Conservation (phyloP, 2,329 filamentous ascomycete genomes). For the Acrocalymma vagum region DNA sequence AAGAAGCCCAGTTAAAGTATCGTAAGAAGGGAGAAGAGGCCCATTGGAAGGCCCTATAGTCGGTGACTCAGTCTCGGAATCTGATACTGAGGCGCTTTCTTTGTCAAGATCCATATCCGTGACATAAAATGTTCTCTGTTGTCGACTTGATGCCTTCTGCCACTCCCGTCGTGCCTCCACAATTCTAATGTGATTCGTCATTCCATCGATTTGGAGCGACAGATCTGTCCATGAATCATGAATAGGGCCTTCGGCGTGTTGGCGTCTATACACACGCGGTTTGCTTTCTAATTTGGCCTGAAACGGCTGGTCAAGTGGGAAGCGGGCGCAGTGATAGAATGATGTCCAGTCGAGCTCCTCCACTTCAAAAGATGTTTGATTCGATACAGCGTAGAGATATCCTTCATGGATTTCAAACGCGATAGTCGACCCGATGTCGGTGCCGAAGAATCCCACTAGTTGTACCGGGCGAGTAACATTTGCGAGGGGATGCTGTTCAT, state of each 20-base stretch:
- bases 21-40: slow-evolving; percentile 35
- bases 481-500: slow-evolving; percentile 54
- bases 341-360: slow-evolving; percentile 73
- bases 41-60: slow-evolving; percentile 7
- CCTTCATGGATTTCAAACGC: slow-evolving; percentile 75
- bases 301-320: slow-evolving; percentile 62
- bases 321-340: slow-evolving; percentile 73
- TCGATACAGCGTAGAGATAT: slow-evolving; percentile 76
- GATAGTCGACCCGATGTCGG: slow-evolving; percentile 72
- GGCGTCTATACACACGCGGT: slow-evolving; percentile 67
- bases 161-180: slow-evolving; percentile 76
- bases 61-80: slow-evolving; percentile 14
- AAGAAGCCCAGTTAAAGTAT: slow-evolving; percentile 32
- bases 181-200: slow-evolving; percentile 66
- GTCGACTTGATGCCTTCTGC: slow-evolving; percentile 62
- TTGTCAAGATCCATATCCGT: slow-evolving; percentile 59
- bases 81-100: slow-evolving; percentile 9
- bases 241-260: slow-evolving; percentile 74
- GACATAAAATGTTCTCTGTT: slow-evolving; percentile 72
- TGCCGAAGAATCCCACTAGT: slow-evolving; percentile 67
- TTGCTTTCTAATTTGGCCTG: slow-evolving; percentile 54
- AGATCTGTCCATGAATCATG: slow-evolving; percentile 79
- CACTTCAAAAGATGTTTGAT: slow-evolving; percentile 67
- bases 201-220: slow-evolving; percentile 67
- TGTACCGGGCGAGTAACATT: slow-evolving; percentile 54